Base-by-base conservation (phyloP, 2,329 filamentous ascomycete genomes). In the Xylaria digitata region DNA sequence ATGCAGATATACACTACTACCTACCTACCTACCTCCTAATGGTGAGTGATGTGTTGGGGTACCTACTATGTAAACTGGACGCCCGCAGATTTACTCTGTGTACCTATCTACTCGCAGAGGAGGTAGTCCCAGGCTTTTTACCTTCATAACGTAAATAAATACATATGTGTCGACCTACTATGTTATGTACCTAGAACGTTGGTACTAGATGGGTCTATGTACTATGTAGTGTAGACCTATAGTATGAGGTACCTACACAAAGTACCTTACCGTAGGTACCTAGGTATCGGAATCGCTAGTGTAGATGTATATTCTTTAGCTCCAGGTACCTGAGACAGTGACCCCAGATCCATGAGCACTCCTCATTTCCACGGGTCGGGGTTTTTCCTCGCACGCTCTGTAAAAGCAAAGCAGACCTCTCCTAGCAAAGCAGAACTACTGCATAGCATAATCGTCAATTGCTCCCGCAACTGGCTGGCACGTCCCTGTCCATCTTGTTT, bases 351-450 rank as follows among this genome's bases (percentile, higher is more conserved):
- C 65, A 52, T 52, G 46, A 23, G 61, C 48, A 48, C 57, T 57
- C 26, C 61, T 67, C 65, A 65, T 65, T 67, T 67, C 61, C 55
- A 21, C 52, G 42, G 52, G 19, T 55, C 52, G 19, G 37, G 34
- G 13, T 23, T 42, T 34, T 19, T 43, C 13, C 37, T 40, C 37
- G 9, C 37, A 21, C 15, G 6, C 45, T 53, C 30, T n/a, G 34
- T 21, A 17, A 3, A 23, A 53, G 50, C 30, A 53, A 40, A 40
- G 30, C 32, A 53, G 21, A 53, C 6, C 19, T 21, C 9, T 8
- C 45, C 7, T 48, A 48, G 45, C 50, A 40, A 40, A 40, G 37
- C 37, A 40, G 37, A 13, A 40, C 30, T 53, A 53, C 52, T 23
- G 34, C 13, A 15, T 6, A 26, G n/a, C 42, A 43, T n/a, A 8